A percentile compares a stretch with the other conserved stretches of the same genome.
Conservation (phyloP, 257 asterid genomes). For the Ajuga chamaepitys region DNA sequence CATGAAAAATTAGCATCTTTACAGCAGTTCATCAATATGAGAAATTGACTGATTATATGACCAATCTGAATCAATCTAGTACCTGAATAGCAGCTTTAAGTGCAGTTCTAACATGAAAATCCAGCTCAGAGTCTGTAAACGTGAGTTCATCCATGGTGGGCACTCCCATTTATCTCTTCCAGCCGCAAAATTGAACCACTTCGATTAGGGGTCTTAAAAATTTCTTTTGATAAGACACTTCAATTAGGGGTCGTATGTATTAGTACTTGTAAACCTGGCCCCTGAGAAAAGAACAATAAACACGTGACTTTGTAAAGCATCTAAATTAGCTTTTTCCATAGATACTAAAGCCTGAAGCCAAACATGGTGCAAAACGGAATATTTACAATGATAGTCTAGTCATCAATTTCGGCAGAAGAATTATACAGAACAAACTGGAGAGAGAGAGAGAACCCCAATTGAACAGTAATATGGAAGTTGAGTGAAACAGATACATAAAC, state of each 20-base stretch:
- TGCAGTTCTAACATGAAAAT: conserved; percentile 49
- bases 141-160: conserved; percentile 40
- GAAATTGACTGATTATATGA: background rate
- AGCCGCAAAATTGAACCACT: conserved; percentile 14
- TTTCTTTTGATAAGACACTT: no score
- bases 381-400: no score
- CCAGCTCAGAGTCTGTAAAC: conserved; percentile 54
- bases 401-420: no score
- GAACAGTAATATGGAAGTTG: no score
- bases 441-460: no score
- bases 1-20: conserved; percentile 7
- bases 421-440: no score
- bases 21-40: background rate
- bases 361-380: no score
- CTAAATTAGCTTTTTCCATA: background rate
- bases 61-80: background rate
- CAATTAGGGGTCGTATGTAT: background rate
- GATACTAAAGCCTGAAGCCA: no score
- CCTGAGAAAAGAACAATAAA: conserved; percentile 10
- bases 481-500: no score
- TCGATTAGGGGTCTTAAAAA: background rate
- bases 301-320: background rate
- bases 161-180: conserved; percentile 36
- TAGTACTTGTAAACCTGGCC: background rate
- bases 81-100: conserved; percentile 62